Evolutionary conservation across 148 eudicot species (phyloP), one percentile per base, ranked within the genome.

Genomic region (Arctostaphylos glauca): DNA sequence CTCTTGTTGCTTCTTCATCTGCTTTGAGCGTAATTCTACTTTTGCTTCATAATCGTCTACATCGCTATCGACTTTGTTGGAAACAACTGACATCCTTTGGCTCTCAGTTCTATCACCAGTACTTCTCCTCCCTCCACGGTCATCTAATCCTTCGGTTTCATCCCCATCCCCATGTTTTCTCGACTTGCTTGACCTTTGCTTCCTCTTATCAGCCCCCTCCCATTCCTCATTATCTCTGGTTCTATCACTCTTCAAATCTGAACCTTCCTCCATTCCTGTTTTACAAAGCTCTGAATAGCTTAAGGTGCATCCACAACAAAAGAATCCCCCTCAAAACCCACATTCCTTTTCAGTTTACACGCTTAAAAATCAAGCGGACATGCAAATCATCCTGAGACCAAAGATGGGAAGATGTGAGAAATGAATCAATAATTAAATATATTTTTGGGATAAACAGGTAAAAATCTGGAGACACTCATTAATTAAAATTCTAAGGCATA

Each of bases 171-270:
- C 87, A 9, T 86, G 68, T 84, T 82, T 91, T 88, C 85, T 90
- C 15, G 92, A 85, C 82, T 91, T 93, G 76, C 91, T 90, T 58
- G 90, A 87, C 91, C 84, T 85, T 56, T 87, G 89, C 85, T 85
- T 91, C 87, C 93, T 89, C 87, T 87, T 89, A 38, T 92, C 95
- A 87, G 79, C 89, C 13, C 88, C 90, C 52, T 87, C 93, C 91
- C 81, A 86, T 43, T 87, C 94, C 15, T 86, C 95, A 44, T 86
- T 88, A 55, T 87, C 93, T 52, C 81, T 85, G 73, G 64, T 60
- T 81, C 84, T 80, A 53, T 87, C 93, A 83, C 56, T 90, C 85
- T 50, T 68, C 76, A 80, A 8, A 64, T 50, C 25, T 10, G 19
- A 16, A 80, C n/a, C 25, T 23, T 80, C 75, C 50, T 48, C 60